These are phyloP conservation scores for Cardamine resedifolia DNA, from an alignment of 345 rosid genomes.

Conservation along the genomic window DNA sequence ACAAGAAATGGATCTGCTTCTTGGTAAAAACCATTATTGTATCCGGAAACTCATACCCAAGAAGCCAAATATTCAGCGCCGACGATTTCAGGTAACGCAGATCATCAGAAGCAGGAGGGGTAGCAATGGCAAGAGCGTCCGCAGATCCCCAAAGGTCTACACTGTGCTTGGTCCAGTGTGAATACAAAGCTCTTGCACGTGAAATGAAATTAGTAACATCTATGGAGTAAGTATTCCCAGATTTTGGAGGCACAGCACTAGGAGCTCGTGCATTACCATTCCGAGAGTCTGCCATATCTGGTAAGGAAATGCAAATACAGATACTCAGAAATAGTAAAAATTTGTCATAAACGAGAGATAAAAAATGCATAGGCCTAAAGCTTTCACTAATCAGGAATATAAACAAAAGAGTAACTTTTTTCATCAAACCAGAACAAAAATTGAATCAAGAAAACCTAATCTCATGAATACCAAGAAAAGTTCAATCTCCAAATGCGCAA, in stretches of 20 bases:
- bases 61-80: constrained; percentile 83
- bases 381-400: neutral
- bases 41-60: constrained; percentile 95
- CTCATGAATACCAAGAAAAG: neutral
- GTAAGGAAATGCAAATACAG: neutral
- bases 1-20: constrained; percentile 78
- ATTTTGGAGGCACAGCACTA: constrained; percentile 42
- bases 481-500: neutral
- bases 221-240: constrained; percentile 53
- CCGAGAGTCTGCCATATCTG: constrained; percentile 58
- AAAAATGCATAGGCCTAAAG: neutral
- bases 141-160: constrained; percentile 69
- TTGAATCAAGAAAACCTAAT: neutral
- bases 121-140: constrained; percentile 66
- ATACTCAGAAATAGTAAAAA: constrained; percentile 2
- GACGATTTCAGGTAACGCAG: constrained; percentile 85
- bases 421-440: no score
- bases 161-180: constrained; percentile 61
- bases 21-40: constrained; percentile 78
- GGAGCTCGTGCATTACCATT: constrained; percentile 54
- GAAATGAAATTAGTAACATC: constrained; percentile 54
- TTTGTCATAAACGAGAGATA: neutral
- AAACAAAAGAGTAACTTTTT: neutral
- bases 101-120: constrained; percentile 85
- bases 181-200: constrained; percentile 65